These are phyloP conservation scores for Podaxis rugospora DNA, from an alignment of 768 basidiomycete species.

Conservation along the genomic window DNA sequence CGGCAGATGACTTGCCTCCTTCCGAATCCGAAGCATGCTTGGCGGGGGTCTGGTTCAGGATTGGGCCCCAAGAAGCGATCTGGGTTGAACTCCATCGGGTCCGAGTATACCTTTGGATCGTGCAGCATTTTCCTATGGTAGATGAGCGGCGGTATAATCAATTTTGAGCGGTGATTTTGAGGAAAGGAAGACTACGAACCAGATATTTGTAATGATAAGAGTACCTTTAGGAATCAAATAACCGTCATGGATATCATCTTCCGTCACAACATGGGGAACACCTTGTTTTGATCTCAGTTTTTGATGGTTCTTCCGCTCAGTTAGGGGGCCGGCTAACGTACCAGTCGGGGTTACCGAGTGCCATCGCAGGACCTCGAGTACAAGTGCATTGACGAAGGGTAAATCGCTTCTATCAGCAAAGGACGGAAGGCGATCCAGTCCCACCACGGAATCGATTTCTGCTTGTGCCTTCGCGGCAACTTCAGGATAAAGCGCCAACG, in stretches of 20 bases:
- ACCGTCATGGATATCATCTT: conserved; percentile 40
- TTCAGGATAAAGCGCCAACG: conserved; percentile 34
- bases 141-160: background rate
- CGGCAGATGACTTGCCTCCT: conserved; percentile 28
- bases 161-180: background rate
- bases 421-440: conserved; percentile 34
- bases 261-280: conserved; percentile 36
- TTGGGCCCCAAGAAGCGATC: conserved; percentile 39
- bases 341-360: conserved; percentile 29
- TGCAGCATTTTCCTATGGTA: conserved; percentile 34
- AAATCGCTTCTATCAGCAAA: conserved; percentile 34
- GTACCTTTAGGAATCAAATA: conserved; percentile 41
- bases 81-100: conserved; percentile 43
- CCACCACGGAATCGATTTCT: conserved; percentile 38
- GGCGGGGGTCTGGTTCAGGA: conserved; percentile 39
- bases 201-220: conserved; percentile 30
- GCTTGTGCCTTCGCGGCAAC: conserved; percentile 33
- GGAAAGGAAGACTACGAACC: conserved; percentile 15
- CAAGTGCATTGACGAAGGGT: conserved; percentile 37
- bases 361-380: conserved; percentile 34
- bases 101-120: conserved; percentile 35
- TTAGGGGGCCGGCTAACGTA: conserved; percentile 15
- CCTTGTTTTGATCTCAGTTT: conserved; percentile 14
- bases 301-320: conserved; percentile 8
- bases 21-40: conserved; percentile 50